These are phyloP conservation scores for Cryptosporidium bovis DNA, from an alignment of 169 alveolate genomes.

Conservation along the genomic window DNA sequence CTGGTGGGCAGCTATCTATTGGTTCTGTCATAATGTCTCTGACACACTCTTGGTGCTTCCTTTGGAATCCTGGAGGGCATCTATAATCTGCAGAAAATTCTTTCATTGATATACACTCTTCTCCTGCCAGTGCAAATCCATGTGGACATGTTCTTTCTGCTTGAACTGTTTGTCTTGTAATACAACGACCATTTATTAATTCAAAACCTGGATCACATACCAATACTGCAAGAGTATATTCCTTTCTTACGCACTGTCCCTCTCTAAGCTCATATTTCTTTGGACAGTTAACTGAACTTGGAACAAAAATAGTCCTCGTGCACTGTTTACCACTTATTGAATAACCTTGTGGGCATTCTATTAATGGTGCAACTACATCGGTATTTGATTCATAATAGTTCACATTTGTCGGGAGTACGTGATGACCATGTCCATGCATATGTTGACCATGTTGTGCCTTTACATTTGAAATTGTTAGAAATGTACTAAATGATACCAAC, in stretches of 20 bases:
- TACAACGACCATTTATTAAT: constrained; percentile 63
- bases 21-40: constrained; percentile 70
- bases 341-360: constrained; percentile 73
- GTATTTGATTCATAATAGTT: constrained; percentile 71
- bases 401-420: constrained; percentile 61
- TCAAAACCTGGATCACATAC: constrained; percentile 74
- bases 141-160: constrained; percentile 72
- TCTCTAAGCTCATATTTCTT: constrained; percentile 71
- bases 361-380: constrained; percentile 66
- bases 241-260: constrained; percentile 71
- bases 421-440: constrained; percentile 44
- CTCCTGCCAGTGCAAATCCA: constrained; percentile 71
- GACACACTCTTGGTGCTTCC: constrained; percentile 73
- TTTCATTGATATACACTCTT: constrained; percentile 71
- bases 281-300: constrained; percentile 70
- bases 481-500: constrained; percentile 7
- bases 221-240: constrained; percentile 49
- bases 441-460: constrained; percentile 63
- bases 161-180: constrained; percentile 53
- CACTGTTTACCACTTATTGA: constrained; percentile 68
- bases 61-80: constrained; percentile 74
- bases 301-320: constrained; percentile 63
- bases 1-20: constrained; percentile 73
- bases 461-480: constrained; percentile 8
- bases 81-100: constrained; percentile 70